phyloP scores from a whole-genome alignment of 2,329 filamentous ascomycete genomes.

The Alternaria viburni region DNA sequence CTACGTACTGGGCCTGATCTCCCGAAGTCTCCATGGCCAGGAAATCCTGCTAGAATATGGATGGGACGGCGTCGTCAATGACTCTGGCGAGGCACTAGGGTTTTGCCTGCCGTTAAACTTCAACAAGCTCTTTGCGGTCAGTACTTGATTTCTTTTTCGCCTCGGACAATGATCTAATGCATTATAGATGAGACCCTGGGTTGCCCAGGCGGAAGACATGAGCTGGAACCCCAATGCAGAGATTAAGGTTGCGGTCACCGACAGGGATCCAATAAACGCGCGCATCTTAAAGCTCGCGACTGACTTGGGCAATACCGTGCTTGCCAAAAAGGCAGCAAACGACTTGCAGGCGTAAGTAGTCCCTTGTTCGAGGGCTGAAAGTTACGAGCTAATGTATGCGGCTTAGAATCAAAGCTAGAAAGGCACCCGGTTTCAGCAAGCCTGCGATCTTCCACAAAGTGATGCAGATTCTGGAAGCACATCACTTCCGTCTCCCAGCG shows the following conservation, averaged over 20 bases:
- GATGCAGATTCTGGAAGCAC: conserved; percentile 82
- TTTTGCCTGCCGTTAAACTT: conserved; percentile 85
- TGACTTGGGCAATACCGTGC: conserved; percentile 90
- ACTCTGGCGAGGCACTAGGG: conserved; percentile 81
- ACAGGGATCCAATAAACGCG: conserved; percentile 67
- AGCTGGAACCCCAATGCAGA: conserved; percentile 41
- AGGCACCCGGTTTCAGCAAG: conserved; percentile 76
- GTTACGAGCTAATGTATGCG: conserved; percentile 20
- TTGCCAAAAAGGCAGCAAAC: conserved; percentile 83
- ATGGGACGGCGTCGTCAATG: conserved; percentile 90
- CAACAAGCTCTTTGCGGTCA: conserved; percentile 75
- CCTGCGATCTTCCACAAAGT: conserved; percentile 82
- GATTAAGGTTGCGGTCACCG: conserved; percentile 64
- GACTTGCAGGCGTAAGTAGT: conserved; percentile 70
- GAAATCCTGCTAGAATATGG: conserved; percentile 88
- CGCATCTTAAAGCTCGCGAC: conserved; percentile 84
- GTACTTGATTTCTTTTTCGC: conserved; percentile 2
- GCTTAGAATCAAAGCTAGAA: conserved; percentile 73
- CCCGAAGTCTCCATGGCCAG: conserved; percentile 86
- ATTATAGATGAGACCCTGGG: conserved; percentile 49
- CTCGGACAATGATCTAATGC: conserved; percentile 19
- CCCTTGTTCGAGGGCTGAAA: background rate
- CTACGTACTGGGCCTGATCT: conserved; percentile 92
- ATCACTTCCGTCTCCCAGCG: conserved; percentile 86
- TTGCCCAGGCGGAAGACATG: conserved; percentile 35